Base-by-base conservation (phyloP, 2,329 filamentous ascomycete genomes). In the Fusarium globosum region DNA sequence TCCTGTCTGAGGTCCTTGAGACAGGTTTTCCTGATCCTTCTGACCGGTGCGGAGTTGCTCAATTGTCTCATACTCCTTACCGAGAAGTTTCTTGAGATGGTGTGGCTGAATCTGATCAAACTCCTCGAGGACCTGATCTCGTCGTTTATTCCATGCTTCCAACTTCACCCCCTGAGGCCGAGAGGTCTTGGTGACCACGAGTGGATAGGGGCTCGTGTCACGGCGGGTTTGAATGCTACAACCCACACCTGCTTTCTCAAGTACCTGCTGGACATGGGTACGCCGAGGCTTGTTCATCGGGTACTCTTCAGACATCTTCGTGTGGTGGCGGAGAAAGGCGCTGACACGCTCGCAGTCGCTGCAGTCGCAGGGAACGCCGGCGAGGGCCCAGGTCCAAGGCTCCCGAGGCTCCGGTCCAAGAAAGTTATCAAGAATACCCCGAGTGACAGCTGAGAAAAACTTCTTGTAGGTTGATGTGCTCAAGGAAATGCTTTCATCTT, bases 161-260 rank as follows among this genome's bases (percentile, higher is more conserved):
- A 38, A 18, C 15, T 20, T 49, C 4, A 43, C 6, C 7, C 61
- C 48, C 14, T 48, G n/a, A 36, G 48, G 51, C 13, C 14, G 48
- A 36, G 36, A 45, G 21, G 63, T 67, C 74, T 80, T 81, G 35
- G 69, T 77, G n/a, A 81, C 74, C 6, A 79, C 71, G 11, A 80
- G 39, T 2, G 62, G 74, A 13, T 73, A 42, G 1, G 65, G 73
- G 2, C 16, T 53, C 13, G 63, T 62, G 10, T 23, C 21, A 13
- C 71, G 65, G 3, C 65, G 58, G 16, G 73, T 79, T 28, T 38
- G 15, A n/a, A 78, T 71, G 1, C 59, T 72, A 56, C 77, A 82
- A 26, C 75, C 73, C 16, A 77, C 62, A 1, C 13, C 2, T 9
- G 38, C 45, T 1, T 2, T 1, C 20, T 77, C 65, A 7, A 80